phyloP scores from a whole-genome alignment of 768 basidiomycete genomes.

The Kwoniella newhampshirensis region DNA sequence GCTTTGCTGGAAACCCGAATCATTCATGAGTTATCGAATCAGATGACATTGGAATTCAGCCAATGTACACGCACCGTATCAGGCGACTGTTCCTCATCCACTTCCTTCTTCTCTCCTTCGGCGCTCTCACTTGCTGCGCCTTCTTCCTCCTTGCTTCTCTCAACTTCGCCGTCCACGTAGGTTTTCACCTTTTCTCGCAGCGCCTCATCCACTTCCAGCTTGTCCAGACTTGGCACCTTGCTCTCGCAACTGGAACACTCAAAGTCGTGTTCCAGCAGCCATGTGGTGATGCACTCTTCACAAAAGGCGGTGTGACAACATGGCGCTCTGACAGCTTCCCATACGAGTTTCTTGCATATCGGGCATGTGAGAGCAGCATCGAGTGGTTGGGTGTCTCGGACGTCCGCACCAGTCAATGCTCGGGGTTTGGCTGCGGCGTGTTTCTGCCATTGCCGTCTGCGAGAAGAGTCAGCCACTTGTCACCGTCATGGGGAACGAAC shows the following conservation, averaged over 20 bases:
- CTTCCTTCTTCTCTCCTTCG: slow-evolving; percentile 47
- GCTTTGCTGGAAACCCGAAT: neutral
- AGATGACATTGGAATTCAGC: neutral
- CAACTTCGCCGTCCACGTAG: slow-evolving; percentile 67
- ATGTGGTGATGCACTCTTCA: slow-evolving; percentile 95
- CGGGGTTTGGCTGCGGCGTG: slow-evolving; percentile 65
- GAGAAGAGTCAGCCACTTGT: neutral
- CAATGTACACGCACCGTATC: slow-evolving; percentile 14
- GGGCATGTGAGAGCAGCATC: slow-evolving; percentile 80
- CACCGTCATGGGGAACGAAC: neutral
- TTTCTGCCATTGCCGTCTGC: slow-evolving; percentile 90
- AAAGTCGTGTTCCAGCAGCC: slow-evolving; percentile 92
- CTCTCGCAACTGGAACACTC: slow-evolving; percentile 85
- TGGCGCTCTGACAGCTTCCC: slow-evolving; percentile 91
- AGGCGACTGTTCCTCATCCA: slow-evolving; percentile 56
- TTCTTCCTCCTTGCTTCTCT: slow-evolving; percentile 49
- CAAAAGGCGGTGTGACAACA: slow-evolving; percentile 90
- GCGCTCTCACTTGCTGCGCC: slow-evolving; percentile 11
- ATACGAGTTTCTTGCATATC: slow-evolving; percentile 88
- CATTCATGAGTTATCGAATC: neutral
- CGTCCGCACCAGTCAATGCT: slow-evolving; percentile 78
- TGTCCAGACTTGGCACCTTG: slow-evolving; percentile 85
- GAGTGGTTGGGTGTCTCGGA: slow-evolving; percentile 74
- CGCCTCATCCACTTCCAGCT: slow-evolving; percentile 74
- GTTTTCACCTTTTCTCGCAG: slow-evolving; percentile 73